Evolutionary conservation across 1,139 yeast genomes (phyloP).

Genomic region (Pichia kudriavzevii): DNA sequence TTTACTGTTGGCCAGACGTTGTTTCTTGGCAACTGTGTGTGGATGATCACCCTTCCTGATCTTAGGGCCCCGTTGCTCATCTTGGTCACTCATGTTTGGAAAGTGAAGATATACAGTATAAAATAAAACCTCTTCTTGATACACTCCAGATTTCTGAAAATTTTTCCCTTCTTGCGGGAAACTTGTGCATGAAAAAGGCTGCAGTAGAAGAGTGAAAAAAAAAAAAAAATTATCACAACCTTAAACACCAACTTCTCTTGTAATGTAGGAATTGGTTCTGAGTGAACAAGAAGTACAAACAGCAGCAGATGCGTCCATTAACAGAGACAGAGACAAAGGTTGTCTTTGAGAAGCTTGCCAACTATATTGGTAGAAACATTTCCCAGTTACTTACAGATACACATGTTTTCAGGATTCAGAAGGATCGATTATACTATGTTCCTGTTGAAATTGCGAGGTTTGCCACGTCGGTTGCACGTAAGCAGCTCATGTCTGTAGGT

Average conservation of each 20-base stretch:
- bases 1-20: constrained; percentile 27
- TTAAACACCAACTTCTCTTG: no score
- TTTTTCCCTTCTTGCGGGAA: no score
- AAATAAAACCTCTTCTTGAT: no score
- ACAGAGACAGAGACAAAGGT: constrained; percentile 97
- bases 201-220: not conserved
- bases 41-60: no score
- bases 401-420: constrained; percentile 91
- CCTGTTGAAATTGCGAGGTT: constrained; percentile 73
- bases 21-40: constrained; percentile 28
- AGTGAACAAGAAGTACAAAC: not conserved
- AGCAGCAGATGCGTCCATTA: constrained; percentile 67
- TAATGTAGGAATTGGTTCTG: not conserved
- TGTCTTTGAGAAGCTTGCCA: constrained; percentile 92
- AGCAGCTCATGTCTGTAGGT: constrained; percentile 86
- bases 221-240: no score
- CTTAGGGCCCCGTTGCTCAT: no score
- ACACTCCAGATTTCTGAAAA: no score
- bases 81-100: no score
- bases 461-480: constrained; percentile 87
- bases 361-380: constrained; percentile 91
- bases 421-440: constrained; percentile 92
- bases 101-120: no score
- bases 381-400: constrained; percentile 82
- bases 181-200: not conserved